phyloP scores from a whole-genome alignment of 2,329 filamentous ascomycete species.

The Xylaria sp. region DNA sequence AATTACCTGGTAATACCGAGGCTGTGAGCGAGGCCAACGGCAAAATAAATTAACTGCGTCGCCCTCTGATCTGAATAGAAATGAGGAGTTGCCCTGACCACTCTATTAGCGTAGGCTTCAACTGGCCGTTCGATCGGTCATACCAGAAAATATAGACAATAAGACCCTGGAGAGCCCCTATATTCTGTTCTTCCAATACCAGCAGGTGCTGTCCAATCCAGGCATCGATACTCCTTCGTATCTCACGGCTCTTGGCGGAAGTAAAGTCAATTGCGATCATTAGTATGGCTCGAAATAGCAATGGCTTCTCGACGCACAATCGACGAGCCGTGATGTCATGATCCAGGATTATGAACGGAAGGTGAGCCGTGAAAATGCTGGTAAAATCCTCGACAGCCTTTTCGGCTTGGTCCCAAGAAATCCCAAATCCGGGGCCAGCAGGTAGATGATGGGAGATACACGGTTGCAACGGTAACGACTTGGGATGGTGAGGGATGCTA shows the following conservation, averaged over 20 bases:
- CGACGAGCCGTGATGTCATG: slow-evolving; percentile 45
- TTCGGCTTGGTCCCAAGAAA: slow-evolving; percentile 54
- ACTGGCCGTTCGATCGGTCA: not conserved
- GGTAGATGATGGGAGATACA: not conserved
- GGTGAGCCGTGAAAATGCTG: slow-evolving; percentile 49
- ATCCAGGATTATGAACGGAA: slow-evolving; percentile 53
- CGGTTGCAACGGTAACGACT: not conserved
- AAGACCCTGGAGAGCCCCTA: slow-evolving; percentile 60
- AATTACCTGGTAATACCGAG: slow-evolving; percentile 50
- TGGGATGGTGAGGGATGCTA: slow-evolving; percentile 10
- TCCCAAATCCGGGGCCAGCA: slow-evolving; percentile 48
- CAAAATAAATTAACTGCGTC: slow-evolving; percentile 54
- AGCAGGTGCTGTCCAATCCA: slow-evolving; percentile 57
- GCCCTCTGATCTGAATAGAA: slow-evolving; percentile 51
- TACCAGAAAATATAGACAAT: slow-evolving; percentile 60
- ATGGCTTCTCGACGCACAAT: slow-evolving; percentile 51
- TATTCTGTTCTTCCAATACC: slow-evolving; percentile 52
- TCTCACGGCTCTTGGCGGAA: slow-evolving; percentile 52
- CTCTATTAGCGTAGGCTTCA: not conserved
- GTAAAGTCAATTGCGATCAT: slow-evolving; percentile 50
- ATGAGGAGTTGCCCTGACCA: slow-evolving; percentile 50
- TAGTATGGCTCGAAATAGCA: slow-evolving; percentile 54
- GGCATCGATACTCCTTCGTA: slow-evolving; percentile 54
- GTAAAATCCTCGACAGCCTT: slow-evolving; percentile 51
- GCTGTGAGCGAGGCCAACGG: slow-evolving; percentile 55